A percentile compares a stretch with the other conserved stretches of the same genome.
Conservation (phyloP, 2,329 filamentous ascomycete species). For the Neofusicoccum parvum region DNA sequence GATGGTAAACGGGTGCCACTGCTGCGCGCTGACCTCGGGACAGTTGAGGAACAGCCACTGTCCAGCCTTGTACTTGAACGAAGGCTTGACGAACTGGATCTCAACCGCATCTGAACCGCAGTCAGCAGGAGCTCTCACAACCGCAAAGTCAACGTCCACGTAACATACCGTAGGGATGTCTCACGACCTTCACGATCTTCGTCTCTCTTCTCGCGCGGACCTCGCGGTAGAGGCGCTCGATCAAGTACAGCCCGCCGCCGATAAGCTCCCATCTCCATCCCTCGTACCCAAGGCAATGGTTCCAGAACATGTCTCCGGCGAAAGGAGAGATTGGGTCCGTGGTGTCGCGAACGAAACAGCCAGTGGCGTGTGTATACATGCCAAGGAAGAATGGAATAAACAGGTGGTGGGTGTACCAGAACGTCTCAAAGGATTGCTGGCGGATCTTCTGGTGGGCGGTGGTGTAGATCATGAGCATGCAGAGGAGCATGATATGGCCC, state of each 20-base stretch:
- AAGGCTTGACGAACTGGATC: constrained; percentile 94
- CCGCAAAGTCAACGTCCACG: neutral
- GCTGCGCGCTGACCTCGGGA: constrained; percentile 80
- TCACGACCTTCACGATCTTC: constrained; percentile 89
- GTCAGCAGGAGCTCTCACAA: neutral
- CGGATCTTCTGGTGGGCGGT: constrained; percentile 91
- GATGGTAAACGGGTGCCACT: constrained; percentile 98
- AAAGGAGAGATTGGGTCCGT: constrained; percentile 76
- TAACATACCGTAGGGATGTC: constrained; percentile 83
- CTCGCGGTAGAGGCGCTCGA: constrained; percentile 89
- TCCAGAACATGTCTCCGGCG: constrained; percentile 79
- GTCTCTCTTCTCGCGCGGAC: constrained; percentile 81
- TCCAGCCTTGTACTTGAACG: constrained; percentile 96
- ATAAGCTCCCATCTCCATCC: constrained; percentile 97
- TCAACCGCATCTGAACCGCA: constrained; percentile 76
- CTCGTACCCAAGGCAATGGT: constrained; percentile 90
- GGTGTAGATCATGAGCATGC: constrained; percentile 98
- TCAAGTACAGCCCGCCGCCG: constrained; percentile 80
- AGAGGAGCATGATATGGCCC: constrained; percentile 94
- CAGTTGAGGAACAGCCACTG: constrained; percentile 98
- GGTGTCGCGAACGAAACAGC: constrained; percentile 93
- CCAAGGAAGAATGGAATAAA: constrained; percentile 93
- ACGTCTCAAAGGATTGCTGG: constrained; percentile 96
- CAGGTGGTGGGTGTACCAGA: constrained; percentile 99
- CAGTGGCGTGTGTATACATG: constrained; percentile 92